A percentile compares a stretch with the other conserved stretches of the same genome.
phyloP scores from a whole-genome alignment of 495 filamentous ascomycete genomes.

The Tuber brumale region DNA sequence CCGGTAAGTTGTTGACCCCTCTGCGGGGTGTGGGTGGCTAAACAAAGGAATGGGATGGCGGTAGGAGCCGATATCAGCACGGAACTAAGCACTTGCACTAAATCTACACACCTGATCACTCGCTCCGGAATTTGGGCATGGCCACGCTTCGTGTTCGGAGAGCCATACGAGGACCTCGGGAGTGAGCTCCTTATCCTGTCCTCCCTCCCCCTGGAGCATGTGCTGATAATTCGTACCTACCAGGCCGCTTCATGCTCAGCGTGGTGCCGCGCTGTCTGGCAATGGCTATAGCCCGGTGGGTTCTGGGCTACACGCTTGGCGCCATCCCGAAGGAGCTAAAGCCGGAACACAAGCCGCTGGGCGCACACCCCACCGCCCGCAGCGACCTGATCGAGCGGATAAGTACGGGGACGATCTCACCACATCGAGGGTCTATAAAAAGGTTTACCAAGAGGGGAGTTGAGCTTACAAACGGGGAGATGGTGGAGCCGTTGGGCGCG shows the following conservation, averaged over 20 bases:
- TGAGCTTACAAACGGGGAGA: constrained; percentile 28
- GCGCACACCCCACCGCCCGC: constrained; percentile 29
- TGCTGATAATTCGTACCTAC: background rate
- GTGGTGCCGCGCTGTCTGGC: constrained; percentile 11
- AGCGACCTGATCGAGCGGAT: constrained; percentile 29
- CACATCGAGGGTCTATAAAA: constrained; percentile 24
- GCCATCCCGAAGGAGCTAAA: constrained; percentile 19
- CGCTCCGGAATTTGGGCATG: constrained; percentile 31
- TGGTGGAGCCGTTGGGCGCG: constrained; percentile 21
- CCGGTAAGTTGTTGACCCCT: constrained; percentile 26
- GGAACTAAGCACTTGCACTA: constrained; percentile 18
- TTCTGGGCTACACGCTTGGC: constrained; percentile 9
- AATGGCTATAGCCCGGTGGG: constrained; percentile 5
- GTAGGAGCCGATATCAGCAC: constrained; percentile 26
- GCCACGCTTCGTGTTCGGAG: constrained; percentile 24
- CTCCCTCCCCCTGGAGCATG: background rate
- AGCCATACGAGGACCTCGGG: constrained; percentile 16
- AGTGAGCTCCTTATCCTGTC: constrained; percentile 2
- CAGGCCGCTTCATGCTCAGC: constrained; percentile 17
- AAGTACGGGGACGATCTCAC: constrained; percentile 16
- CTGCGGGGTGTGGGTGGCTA: constrained; percentile 1
- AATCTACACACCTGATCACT: constrained; percentile 23
- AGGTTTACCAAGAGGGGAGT: constrained; percentile 30
- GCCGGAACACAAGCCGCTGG: constrained; percentile 19
- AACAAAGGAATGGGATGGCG: background rate